Conservation (phyloP, 768 basidiomycete genomes). For the Pilatotrama ljubarskyi region DNA sequence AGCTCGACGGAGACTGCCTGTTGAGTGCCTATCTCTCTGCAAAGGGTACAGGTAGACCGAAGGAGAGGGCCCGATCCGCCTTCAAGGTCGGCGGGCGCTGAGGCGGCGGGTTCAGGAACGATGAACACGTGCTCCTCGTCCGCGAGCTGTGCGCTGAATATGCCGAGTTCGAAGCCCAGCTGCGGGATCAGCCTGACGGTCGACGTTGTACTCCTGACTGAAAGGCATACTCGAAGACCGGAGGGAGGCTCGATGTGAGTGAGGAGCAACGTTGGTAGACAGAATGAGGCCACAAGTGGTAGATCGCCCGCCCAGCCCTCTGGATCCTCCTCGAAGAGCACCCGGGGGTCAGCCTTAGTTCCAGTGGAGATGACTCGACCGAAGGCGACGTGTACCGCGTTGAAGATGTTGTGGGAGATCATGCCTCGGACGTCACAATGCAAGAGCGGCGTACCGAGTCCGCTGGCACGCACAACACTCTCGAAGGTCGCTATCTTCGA, state of each 20-base stretch:
- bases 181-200: conserved; percentile 28
- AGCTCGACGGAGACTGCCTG: conserved; percentile 21
- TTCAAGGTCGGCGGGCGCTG: background rate
- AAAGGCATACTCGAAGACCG: conserved; percentile 17
- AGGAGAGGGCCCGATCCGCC: background rate
- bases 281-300: conserved; percentile 24
- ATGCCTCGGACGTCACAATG: conserved; percentile 26
- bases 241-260: conserved; percentile 17
- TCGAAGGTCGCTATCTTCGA: conserved; percentile 28
- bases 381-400: conserved; percentile 27
- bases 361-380: conserved; percentile 20
- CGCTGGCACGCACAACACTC: conserved; percentile 24
- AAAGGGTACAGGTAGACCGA: background rate
- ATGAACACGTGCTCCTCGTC: conserved; percentile 24
- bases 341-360: conserved; percentile 8
- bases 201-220: conserved; percentile 28
- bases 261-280: conserved; percentile 32
- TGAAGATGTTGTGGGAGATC: conserved; percentile 30
- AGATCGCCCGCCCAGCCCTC: conserved; percentile 17
- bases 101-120: conserved; percentile 25
- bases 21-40: conserved; percentile 20
- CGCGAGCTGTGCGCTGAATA: conserved; percentile 24
- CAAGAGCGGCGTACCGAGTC: conserved; percentile 32
- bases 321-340: conserved; percentile 20
- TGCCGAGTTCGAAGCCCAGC: conserved; percentile 7